Evolutionary conservation across 306 rosid genomes (phyloP).

Genomic region (Fragaria iinumae): DNA sequence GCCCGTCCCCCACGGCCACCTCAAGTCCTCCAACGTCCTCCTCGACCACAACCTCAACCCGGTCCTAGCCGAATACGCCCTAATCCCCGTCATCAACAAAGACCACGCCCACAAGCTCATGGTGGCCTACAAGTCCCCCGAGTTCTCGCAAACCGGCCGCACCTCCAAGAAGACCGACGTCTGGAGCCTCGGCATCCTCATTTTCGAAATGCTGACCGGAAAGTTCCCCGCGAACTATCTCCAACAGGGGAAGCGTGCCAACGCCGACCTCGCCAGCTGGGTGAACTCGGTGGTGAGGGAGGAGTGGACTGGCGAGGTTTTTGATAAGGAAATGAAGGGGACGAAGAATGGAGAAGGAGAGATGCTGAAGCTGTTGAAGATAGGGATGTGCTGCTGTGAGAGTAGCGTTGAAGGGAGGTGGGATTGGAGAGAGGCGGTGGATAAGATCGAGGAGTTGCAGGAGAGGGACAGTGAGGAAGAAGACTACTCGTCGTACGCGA

Average conservation of each 20-base stretch:
- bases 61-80: conserved; percentile 56
- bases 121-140: conserved; percentile 67
- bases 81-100: conserved; percentile 36
- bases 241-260: conserved; percentile 42
- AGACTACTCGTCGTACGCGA: conserved; percentile 32
- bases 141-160: conserved; percentile 32
- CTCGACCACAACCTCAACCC: conserved; percentile 47
- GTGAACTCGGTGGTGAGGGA: conserved; percentile 64
- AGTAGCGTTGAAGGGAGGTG: conserved; percentile 43
- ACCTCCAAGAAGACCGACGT: conserved; percentile 48
- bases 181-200: conserved; percentile 73
- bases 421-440: conserved; percentile 59
- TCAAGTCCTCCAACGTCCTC: conserved; percentile 80
- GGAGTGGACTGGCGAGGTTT: conserved; percentile 73
- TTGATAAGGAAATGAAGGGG: conserved; percentile 50
- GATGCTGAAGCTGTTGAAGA: conserved; percentile 64
- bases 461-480: conserved; percentile 52
- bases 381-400: conserved; percentile 73
- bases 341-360: conserved; percentile 49
- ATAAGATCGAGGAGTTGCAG: conserved; percentile 53
- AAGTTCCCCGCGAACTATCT: conserved; percentile 61
- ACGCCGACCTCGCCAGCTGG: conserved; percentile 59
- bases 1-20: conserved; percentile 66
- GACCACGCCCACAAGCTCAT: conserved; percentile 58
- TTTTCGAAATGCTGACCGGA: conserved; percentile 65